Percentiles rank a stretch among this genome's conserved stretches.
These are phyloP conservation scores for Myrica gale DNA, from an alignment of 306 rosid genomes.

Conservation along the genomic window DNA sequence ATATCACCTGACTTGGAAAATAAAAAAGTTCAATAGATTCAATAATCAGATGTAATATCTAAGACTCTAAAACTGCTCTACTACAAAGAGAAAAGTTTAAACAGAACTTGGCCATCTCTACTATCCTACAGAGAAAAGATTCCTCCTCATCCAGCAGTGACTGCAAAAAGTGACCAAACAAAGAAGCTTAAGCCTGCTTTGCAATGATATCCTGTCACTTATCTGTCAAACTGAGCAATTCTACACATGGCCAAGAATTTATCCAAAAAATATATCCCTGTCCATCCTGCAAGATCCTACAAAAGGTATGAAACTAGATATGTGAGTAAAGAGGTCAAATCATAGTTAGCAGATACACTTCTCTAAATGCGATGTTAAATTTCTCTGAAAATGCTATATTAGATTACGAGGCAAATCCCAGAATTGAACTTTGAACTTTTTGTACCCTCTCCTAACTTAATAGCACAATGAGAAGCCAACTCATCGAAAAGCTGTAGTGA, in stretches of 20 bases:
- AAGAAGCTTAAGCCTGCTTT: no score
- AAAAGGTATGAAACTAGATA: no score
- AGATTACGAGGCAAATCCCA: background rate
- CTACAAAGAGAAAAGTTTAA: constrained; percentile 31
- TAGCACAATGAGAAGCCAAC: constrained; percentile 10
- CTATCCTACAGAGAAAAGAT: constrained; percentile 27
- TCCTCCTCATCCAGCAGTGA: constrained; percentile 21
- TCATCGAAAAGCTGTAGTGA: background rate
- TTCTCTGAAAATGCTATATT: background rate
- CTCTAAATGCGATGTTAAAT: background rate
- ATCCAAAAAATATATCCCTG: no score
- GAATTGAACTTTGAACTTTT: background rate
- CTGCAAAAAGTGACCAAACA: background rate
- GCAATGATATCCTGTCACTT: no score
- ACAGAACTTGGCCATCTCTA: constrained; percentile 24
- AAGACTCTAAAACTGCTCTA: constrained; percentile 23
- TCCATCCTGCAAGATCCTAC: no score
- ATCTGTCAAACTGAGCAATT: no score
- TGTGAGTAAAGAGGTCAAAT: no score
- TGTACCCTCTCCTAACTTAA: constrained; percentile 14
- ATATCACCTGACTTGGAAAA: constrained; percentile 30
- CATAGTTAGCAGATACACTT: no score
- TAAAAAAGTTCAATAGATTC: constrained; percentile 21
- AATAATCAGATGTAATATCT: constrained; percentile 29
- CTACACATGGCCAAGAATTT: no score